Percentiles rank a stretch among this genome's conserved stretches.
Evolutionary conservation across 495 filamentous ascomycete species (phyloP).

Genomic region (Pseudevernia furfuracea): DNA sequence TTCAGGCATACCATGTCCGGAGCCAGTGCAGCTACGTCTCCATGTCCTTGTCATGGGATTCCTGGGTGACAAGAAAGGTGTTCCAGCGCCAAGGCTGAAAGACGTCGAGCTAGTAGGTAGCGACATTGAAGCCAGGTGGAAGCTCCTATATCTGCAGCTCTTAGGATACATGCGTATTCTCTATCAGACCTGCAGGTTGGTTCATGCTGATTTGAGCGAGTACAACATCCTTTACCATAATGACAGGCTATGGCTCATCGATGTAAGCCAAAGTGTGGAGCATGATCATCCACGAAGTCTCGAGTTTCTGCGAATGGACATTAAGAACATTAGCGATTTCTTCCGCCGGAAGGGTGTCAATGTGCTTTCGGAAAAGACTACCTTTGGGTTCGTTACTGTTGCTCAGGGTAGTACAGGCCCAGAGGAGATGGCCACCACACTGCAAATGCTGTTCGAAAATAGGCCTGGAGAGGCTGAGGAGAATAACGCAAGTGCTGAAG

Average conservation of each 20-base stretch:
- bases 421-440: constrained; percentile 41
- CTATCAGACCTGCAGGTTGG: constrained; percentile 81
- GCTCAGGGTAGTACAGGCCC: constrained; percentile 46
- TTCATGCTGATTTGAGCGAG: constrained; percentile 93
- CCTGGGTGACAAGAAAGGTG: constrained; percentile 77
- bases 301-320: constrained; percentile 93
- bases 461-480: constrained; percentile 38
- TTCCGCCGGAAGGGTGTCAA: constrained; percentile 80
- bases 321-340: constrained; percentile 91
- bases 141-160: constrained; percentile 69
- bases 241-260: constrained; percentile 79
- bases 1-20: constrained; percentile 82
- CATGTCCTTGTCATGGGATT: constrained; percentile 94
- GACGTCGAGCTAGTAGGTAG: constrained; percentile 57
- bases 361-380: constrained; percentile 58
- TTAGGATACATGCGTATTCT: constrained; percentile 83
- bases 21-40: constrained; percentile 76
- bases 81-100: constrained; percentile 74
- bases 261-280: constrained; percentile 94
- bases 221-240: constrained; percentile 94
- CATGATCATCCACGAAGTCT: constrained; percentile 87
- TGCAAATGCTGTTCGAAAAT: constrained; percentile 44
- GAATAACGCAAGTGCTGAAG: constrained; percentile 42
- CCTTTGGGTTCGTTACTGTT: constrained; percentile 73
- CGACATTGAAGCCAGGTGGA: constrained; percentile 58